Conservation (phyloP, 2,329 filamentous ascomycete species). For the Curvularia verruculosa region DNA sequence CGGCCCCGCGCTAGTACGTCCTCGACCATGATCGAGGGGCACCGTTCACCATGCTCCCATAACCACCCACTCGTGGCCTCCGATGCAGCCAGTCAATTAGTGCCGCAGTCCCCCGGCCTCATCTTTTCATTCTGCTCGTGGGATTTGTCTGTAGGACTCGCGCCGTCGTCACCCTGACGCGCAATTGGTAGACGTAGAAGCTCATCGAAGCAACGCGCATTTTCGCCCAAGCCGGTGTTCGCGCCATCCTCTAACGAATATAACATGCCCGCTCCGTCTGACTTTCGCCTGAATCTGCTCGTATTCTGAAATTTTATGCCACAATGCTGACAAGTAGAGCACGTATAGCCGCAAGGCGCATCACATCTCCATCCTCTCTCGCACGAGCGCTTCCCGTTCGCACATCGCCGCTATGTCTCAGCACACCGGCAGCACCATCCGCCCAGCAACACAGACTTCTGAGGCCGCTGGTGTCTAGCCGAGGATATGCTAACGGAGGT, state of each 20-base stretch:
- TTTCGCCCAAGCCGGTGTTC: constrained; percentile 31
- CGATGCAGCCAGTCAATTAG: constrained; percentile 3
- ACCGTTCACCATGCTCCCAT: constrained; percentile 3
- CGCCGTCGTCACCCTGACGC: constrained; percentile 10
- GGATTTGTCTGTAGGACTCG: neutral
- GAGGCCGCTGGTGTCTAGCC: constrained; percentile 52
- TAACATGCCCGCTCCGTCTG: constrained; percentile 25
- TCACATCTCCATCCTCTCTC: constrained; percentile 25
- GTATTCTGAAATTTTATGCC: constrained; percentile 10
- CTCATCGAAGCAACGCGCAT: constrained; percentile 30
- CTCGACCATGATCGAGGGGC: constrained; percentile 8
- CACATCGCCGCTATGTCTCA: constrained; percentile 27
- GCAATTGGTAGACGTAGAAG: constrained; percentile 23
- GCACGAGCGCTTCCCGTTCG: constrained; percentile 25
- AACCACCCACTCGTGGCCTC: neutral
- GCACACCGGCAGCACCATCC: constrained; percentile 26
- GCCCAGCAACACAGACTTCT: constrained; percentile 7
- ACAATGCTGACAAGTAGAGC: constrained; percentile 48
- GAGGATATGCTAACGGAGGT: constrained; percentile 63
- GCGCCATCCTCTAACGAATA: constrained; percentile 29
- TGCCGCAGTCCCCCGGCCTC: neutral
- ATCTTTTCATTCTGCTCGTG: neutral
- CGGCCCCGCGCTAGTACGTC: constrained; percentile 25
- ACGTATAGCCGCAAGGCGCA: constrained; percentile 44
- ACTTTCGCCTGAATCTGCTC: constrained; percentile 2